Conservation (phyloP, 768 basidiomycete species). For the Boletus pseudopeckii region DNA sequence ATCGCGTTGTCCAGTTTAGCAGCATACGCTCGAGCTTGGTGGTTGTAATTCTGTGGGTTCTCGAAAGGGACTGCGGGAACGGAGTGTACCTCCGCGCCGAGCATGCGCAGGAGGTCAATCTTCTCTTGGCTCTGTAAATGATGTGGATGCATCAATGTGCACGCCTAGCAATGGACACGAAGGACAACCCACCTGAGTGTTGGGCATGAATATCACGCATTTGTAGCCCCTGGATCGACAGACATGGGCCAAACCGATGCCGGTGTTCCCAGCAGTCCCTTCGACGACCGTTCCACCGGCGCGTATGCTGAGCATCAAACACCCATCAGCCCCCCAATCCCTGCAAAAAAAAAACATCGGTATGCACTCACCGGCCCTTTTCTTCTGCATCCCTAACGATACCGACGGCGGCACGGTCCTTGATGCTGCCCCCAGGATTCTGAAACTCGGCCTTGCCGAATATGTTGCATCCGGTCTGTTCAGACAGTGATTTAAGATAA, state of each 20-base stretch:
- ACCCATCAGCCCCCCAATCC: background rate
- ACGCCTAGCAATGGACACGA: background rate
- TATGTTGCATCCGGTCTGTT: constrained; percentile 78
- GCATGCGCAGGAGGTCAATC: constrained; percentile 94
- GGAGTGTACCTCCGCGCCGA: constrained; percentile 94
- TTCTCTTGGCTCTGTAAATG: constrained; percentile 85
- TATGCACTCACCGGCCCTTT: constrained; percentile 61
- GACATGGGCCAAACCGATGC: constrained; percentile 93
- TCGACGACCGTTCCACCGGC: constrained; percentile 97
- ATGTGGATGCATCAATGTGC: background rate
- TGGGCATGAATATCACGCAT: constrained; percentile 99
- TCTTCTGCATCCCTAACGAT: constrained; percentile 85
- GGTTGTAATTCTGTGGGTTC: constrained; percentile 95
- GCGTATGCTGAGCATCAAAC: constrained; percentile 50
- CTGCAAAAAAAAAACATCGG: background rate
- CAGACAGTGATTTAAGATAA: constrained; percentile 74
- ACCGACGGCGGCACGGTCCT: constrained; percentile 93
- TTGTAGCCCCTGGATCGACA: constrained; percentile 91
- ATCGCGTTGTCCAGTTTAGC: constrained; percentile 70
- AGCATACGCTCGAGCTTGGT: constrained; percentile 91
- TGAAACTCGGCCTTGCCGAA: constrained; percentile 98
- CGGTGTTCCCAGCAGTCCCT: constrained; percentile 98
- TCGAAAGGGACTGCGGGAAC: constrained; percentile 97
- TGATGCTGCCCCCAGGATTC: constrained; percentile 97
- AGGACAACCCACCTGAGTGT: constrained; percentile 65